These are phyloP conservation scores for Galerina marginata DNA, from an alignment of 768 basidiomycete genomes.

Conservation along the genomic window DNA sequence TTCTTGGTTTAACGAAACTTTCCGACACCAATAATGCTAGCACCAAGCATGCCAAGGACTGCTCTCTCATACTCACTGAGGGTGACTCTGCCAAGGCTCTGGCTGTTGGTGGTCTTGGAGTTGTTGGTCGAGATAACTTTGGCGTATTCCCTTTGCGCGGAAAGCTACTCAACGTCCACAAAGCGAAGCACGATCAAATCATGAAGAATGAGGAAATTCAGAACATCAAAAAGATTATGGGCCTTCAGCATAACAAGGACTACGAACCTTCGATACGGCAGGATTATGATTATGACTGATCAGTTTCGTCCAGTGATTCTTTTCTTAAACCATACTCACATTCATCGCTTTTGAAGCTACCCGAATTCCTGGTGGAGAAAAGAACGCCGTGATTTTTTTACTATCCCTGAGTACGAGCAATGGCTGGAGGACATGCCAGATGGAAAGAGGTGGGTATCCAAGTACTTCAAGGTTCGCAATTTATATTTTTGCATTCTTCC, in stretches of 20 bases:
- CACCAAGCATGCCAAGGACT: conserved; percentile 75
- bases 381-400: conserved; percentile 88
- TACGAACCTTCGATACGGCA: conserved; percentile 83
- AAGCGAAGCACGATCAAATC: conserved; percentile 94
- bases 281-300: conserved; percentile 99
- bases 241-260: conserved; percentile 92
- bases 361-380: conserved; percentile 93
- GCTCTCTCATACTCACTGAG: conserved; percentile 97
- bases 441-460: conserved; percentile 83
- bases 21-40: conserved; percentile 98
- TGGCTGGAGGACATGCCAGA: conserved; percentile 85
- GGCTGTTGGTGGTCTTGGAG: conserved; percentile 91
- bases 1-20: conserved; percentile 91
- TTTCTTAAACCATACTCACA: conserved; percentile 1
- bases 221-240: conserved; percentile 98
- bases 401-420: conserved; percentile 93
- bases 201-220: conserved; percentile 98
- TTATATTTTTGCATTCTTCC: background rate
- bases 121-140: conserved; percentile 95
- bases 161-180: conserved; percentile 95
- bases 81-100: conserved; percentile 99
- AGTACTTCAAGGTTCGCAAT: conserved; percentile 93
- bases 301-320: conserved; percentile 61
- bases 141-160: conserved; percentile 98
- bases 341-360: conserved; percentile 80